These are phyloP conservation scores for Farysia itapuensis DNA, from an alignment of 1,284 basidiomycete species.

Conservation along the genomic window DNA sequence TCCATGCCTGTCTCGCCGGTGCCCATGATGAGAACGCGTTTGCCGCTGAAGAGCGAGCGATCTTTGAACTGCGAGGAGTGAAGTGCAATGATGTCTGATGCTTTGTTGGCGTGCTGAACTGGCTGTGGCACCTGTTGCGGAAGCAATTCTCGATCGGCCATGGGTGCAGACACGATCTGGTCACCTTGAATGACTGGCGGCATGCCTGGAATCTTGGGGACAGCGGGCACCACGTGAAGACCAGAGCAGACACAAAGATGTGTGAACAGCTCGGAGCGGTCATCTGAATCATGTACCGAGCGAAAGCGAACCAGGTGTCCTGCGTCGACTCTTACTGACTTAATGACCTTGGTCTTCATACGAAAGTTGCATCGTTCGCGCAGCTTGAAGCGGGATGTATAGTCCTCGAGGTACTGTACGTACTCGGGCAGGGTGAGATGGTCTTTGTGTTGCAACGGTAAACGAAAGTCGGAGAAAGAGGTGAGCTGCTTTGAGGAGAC, in stretches of 20 bases:
- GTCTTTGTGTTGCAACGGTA: slow-evolving; percentile 66
- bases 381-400: slow-evolving; percentile 64
- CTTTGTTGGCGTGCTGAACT: slow-evolving; percentile 12
- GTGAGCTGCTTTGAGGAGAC: slow-evolving; percentile 70
- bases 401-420: slow-evolving; percentile 67
- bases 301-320: slow-evolving; percentile 24
- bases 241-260: slow-evolving; percentile 47
- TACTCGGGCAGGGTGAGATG: slow-evolving; percentile 68
- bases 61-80: slow-evolving; percentile 49
- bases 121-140: slow-evolving; percentile 18
- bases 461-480: slow-evolving; percentile 69
- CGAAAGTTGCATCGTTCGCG: slow-evolving; percentile 52
- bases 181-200: slow-evolving; percentile 25
- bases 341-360: slow-evolving; percentile 29
- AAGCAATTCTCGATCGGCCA: slow-evolving; percentile 12
- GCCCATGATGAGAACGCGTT: slow-evolving; percentile 42
- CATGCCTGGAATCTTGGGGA: slow-evolving; percentile 40
- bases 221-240: slow-evolving; percentile 38
- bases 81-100: slow-evolving; percentile 37
- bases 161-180: slow-evolving; percentile 15
- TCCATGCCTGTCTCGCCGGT: slow-evolving; percentile 72
- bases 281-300: not conserved
- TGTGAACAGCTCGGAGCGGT: slow-evolving; percentile 22
- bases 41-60: slow-evolving; percentile 40
- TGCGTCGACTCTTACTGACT: slow-evolving; percentile 22